A percentile compares a stretch with the other conserved stretches of the same genome.
Conservation (phyloP, 345 rosid genomes). For the Salix suchowensis region DNA sequence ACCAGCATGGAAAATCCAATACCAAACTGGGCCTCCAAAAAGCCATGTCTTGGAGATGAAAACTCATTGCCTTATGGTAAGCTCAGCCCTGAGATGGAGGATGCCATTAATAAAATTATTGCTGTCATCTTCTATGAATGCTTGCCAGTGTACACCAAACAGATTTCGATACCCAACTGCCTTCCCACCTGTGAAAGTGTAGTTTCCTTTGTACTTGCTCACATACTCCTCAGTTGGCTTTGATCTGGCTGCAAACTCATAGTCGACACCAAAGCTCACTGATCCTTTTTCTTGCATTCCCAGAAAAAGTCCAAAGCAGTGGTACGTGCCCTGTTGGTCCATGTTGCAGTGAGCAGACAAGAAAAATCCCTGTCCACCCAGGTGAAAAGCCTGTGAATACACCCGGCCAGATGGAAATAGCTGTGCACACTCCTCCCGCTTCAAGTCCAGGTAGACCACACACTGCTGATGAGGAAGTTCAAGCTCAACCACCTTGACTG, state of each 20-base stretch:
- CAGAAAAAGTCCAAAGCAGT: conserved; percentile 71
- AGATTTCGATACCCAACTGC: conserved; percentile 61
- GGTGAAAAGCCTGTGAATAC: conserved; percentile 65
- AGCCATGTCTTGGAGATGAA: neutral
- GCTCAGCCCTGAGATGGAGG: conserved; percentile 81
- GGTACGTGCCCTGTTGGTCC: conserved; percentile 53
- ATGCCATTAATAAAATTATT: conserved; percentile 57
- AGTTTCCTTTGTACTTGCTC: conserved; percentile 50
- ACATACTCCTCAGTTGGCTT: conserved; percentile 55
- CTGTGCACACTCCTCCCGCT: conserved; percentile 51
- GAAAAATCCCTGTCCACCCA: conserved; percentile 68
- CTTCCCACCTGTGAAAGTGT: conserved; percentile 54
- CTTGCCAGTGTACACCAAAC: conserved; percentile 51
- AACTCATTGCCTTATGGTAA: conserved; percentile 50
- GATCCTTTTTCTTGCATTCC: conserved; percentile 68
- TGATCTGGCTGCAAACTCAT: conserved; percentile 67
- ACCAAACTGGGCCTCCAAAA: neutral
- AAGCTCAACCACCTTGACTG: conserved; percentile 71
- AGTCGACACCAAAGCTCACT: conserved; percentile 49
- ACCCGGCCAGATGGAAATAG: conserved; percentile 54
- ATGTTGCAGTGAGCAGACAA: conserved; percentile 63
- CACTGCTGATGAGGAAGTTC: conserved; percentile 65
- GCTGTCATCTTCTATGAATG: conserved; percentile 54
- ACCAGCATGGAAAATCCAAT: neutral
- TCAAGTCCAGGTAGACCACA: conserved; percentile 72